Conservation (phyloP, 495 filamentous ascomycete species). For the Podospora anserina region DNA sequence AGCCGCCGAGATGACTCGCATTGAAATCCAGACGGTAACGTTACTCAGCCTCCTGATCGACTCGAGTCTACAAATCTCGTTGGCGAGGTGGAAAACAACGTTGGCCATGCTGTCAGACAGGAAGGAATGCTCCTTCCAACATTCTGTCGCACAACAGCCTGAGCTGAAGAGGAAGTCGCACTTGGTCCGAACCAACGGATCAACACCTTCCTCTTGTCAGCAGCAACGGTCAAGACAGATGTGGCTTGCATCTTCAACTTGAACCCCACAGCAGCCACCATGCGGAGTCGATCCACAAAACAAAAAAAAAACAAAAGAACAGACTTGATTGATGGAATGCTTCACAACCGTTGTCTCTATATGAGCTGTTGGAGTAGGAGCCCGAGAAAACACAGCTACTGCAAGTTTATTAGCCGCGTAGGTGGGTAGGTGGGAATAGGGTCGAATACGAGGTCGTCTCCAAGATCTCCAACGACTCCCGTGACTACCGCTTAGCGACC, state of each 20-base stretch:
- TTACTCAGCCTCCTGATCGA: neutral
- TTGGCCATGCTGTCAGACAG: neutral
- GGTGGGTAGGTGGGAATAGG: neutral
- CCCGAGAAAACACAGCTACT: neutral
- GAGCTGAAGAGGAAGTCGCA: neutral
- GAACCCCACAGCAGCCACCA: neutral
- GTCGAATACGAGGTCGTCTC: constrained; percentile 4
- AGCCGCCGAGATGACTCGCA: neutral
- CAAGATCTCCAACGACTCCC: neutral
- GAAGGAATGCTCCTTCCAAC: neutral
- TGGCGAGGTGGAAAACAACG: neutral
- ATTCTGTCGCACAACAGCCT: neutral
- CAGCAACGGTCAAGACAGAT: neutral
- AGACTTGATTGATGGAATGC: neutral
- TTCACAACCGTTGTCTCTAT: neutral
- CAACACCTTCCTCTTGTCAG: neutral
- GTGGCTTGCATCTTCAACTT: neutral
- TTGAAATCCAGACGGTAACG: neutral
- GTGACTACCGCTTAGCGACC: neutral
- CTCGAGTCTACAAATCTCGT: neutral
- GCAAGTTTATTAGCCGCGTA: neutral
- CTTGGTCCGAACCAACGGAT: neutral
- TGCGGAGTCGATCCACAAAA: neutral
- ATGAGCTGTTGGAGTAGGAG: neutral
- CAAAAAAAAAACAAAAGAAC: neutral